These are phyloP conservation scores for Penicillium angulare DNA, from an alignment of 495 filamentous ascomycete species.

Conservation along the genomic window DNA sequence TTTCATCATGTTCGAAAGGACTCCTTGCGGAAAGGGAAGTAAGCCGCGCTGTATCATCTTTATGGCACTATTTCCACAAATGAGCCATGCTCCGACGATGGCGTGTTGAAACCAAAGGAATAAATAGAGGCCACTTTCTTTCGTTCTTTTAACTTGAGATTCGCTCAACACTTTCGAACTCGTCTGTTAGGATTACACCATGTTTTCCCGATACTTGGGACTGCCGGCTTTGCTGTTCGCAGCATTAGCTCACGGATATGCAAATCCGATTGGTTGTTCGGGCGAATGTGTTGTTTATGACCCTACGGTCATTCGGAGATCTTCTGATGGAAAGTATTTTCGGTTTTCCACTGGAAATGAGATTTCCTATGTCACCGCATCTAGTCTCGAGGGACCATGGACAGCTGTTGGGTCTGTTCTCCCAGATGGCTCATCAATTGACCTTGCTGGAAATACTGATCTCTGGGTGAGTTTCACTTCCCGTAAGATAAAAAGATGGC, in stretches of 20 bases:
- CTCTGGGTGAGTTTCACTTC: slow-evolving; percentile 56
- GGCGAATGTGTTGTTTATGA: slow-evolving; percentile 65
- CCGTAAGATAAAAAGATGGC: not conserved
- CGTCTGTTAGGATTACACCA: too few species aligned
- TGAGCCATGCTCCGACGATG: not conserved
- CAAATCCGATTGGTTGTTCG: slow-evolving; percentile 55
- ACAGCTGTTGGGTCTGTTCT: slow-evolving; percentile 57
- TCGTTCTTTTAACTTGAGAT: too few species aligned
- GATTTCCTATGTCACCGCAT: slow-evolving; percentile 62
- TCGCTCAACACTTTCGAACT: too few species aligned
- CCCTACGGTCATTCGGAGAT: slow-evolving; percentile 60
- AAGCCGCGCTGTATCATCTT: not conserved
- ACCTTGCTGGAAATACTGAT: slow-evolving; percentile 57
- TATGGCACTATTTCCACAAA: slow-evolving; percentile 1
- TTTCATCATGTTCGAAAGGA: not conserved
- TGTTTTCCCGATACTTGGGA: slow-evolving; percentile 3
- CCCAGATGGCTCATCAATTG: slow-evolving; percentile 59
- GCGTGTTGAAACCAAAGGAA: not conserved
- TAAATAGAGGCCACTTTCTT: not conserved
- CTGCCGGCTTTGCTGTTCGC: slow-evolving; percentile 12
- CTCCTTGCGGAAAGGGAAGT: not conserved
- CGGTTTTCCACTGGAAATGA: slow-evolving; percentile 68
- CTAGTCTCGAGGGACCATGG: slow-evolving; percentile 66
- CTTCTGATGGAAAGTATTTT: slow-evolving; percentile 66
- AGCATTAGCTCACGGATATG: slow-evolving; percentile 41